A percentile compares a stretch with the other conserved stretches of the same genome.
These are phyloP conservation scores for Pneumocystis carinii DNA, from an alignment of 1,139 yeast species.

Conservation along the genomic window DNA sequence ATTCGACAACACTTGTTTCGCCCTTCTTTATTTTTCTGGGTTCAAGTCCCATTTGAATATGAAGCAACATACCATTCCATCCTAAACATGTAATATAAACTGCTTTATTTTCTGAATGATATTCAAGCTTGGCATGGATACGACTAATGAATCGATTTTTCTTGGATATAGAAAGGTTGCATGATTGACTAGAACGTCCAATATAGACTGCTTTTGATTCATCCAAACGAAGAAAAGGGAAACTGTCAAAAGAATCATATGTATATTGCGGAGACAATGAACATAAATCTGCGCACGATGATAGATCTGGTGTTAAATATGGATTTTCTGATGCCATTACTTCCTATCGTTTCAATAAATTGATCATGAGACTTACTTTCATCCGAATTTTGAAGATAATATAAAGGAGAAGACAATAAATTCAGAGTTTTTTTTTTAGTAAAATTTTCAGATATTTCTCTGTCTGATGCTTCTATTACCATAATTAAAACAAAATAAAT, in stretches of 20 bases:
- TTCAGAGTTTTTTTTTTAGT: not conserved
- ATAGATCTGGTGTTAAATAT: not conserved
- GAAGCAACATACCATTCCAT: not conserved
- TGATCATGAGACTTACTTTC: not conserved
- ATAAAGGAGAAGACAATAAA: not conserved
- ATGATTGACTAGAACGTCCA: not conserved
- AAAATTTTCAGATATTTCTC: not conserved
- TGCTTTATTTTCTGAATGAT: not conserved
- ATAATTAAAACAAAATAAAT: not conserved
- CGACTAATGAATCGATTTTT: not conserved
- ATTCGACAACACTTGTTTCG: not conserved
- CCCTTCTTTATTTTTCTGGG: not conserved
- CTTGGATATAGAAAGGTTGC: not conserved
- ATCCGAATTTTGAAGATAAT: not conserved
- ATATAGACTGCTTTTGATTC: not conserved
- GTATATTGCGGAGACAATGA: not conserved
- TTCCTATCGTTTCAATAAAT: not conserved
- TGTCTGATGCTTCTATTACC: not conserved
- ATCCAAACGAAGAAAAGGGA: not conserved
- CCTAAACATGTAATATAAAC: conserved; percentile 1
- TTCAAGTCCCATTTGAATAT: not conserved
- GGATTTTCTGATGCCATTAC: not conserved
- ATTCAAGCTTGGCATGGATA: not conserved
- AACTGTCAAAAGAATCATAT: not conserved
- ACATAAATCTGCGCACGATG: not conserved